Evolutionary conservation across 495 filamentous ascomycete species (phyloP), one percentile per base, ranked within the genome.

Genomic region (Niebla homalea): DNA sequence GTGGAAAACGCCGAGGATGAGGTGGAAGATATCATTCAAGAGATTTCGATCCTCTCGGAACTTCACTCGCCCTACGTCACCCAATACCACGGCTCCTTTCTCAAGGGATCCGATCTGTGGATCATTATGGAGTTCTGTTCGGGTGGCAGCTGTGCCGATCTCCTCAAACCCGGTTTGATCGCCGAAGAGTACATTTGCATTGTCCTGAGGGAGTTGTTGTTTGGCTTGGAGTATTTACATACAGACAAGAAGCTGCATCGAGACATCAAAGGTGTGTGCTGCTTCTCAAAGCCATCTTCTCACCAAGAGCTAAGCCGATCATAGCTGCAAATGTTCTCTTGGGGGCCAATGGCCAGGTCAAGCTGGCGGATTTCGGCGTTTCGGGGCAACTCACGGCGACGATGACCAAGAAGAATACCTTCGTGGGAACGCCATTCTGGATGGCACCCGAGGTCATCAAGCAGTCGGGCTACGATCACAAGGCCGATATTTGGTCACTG

Each of bases 401-500:
- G n/a, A 97, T 96, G 86, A 95, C 93, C 21, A 94, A 96, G 69
- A 95, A 95, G 66, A 98, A 97, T 60, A 98, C 92, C 0, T 98
- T 98, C 62, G 92, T 98, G 20, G 92, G 92, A 14, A 97, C 92
- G 2, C 92, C 92, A 0, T 98, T 96, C 67, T 98, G 92, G 92
- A 98, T 98, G 92, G 92, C 92, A 4, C 92, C 92, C 8, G 92
- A 98, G 64, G 92, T 98, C 26, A 98, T 98, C 65, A 94, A 94
- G 70, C 89, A 94, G 62, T 92, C 87, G 46, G 92, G 92, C 37
- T 98, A 98, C 66, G 90, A 96, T 59, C 89, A 94, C 68, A 98
- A 97, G 69, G 93, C 92, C 5, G 92, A 98, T 62, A 94, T 98
- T 50, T 98, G 92, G 92, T 97, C 93, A 21, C 69, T 98, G n/a